Base-by-base conservation (phyloP, 495 filamentous ascomycete genomes). In the Collariella sp. region DNA sequence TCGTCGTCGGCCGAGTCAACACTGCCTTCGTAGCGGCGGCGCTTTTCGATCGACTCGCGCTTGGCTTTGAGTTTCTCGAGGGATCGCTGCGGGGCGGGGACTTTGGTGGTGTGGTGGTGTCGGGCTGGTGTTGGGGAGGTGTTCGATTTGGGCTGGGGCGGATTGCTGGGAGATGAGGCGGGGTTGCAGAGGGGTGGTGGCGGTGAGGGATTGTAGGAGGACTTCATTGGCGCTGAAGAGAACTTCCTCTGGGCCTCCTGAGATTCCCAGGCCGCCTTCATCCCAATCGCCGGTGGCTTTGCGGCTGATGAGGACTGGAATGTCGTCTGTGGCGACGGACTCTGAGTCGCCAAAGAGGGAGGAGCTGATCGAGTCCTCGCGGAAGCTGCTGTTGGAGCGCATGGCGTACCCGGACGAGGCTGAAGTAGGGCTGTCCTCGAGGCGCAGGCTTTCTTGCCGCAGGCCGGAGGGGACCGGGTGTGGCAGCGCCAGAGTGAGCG, bases 1-100 rank as follows among this genome's bases (percentile, higher is more conserved):
- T 96, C 90, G 61, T 95, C 90, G 61, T 94, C 90, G 0, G 88
- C 89, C 26, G 87, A 94, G 61, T 93, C 89, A 4, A 70, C 64
- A 12, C 81, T 87, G 58, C 86, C 83, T 55, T 95, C 88, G 54
- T 83, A 75, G n/a, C n/a, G n/a, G 10, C 84, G 79, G 50, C 84
- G 79, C 56, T 81, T 86, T 65, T 93, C 88, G 18, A 89, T 70
- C 11, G 83, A 85, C 49, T 88, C 83, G 12, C 84, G 80, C 67
- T 87, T 91, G 5, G 84, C 85, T 54, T 79, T 81, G 31, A 93
- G 79, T 48, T 85, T 82, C 65, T 95, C 89, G 19, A 79, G 73
- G n/a, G 88, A 93, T 15, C 81, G 84, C 57, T 81, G 84, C 18
- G 83, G 79, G 19, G 34, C 59, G 24, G 65, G 65, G 4, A 53